Conservation (phyloP, 768 basidiomycete genomes). For the Pholiota conissans region DNA sequence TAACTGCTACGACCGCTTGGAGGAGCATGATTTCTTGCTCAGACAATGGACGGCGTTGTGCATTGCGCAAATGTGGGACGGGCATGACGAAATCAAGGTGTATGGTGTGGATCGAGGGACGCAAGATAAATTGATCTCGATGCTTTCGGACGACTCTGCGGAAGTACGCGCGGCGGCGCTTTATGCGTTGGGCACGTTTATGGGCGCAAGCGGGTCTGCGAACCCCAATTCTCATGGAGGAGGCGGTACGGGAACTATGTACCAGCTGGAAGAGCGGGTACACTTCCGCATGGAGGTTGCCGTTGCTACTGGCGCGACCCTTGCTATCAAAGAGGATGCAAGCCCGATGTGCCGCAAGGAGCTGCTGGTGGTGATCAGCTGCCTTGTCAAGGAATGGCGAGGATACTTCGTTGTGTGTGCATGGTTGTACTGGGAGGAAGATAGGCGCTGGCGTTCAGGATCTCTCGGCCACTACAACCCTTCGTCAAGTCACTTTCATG, state of each 20-base stretch:
- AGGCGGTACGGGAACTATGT: slow-evolving; percentile 81
- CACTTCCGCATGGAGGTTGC: slow-evolving; percentile 91
- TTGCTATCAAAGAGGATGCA: slow-evolving; percentile 91
- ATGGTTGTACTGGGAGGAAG: slow-evolving; percentile 96
- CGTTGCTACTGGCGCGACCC: slow-evolving; percentile 83
- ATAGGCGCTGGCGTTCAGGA: slow-evolving; percentile 60
- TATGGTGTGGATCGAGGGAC: slow-evolving; percentile 76
- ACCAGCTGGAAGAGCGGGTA: slow-evolving; percentile 72
- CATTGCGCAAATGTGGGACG: slow-evolving; percentile 94
- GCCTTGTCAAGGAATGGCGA: slow-evolving; percentile 93
- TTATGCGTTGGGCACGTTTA: slow-evolving; percentile 90
- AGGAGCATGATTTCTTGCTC: slow-evolving; percentile 89
- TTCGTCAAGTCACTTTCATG: slow-evolving; percentile 32
- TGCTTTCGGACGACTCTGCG: slow-evolving; percentile 84
- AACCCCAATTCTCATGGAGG: slow-evolving; percentile 70
- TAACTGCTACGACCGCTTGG: slow-evolving; percentile 79
- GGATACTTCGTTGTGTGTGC: slow-evolving; percentile 96
- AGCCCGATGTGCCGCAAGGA: slow-evolving; percentile 97
- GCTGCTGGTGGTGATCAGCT: slow-evolving; percentile 86
- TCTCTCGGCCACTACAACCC: slow-evolving; percentile 29
- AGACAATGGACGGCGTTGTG: slow-evolving; percentile 94
- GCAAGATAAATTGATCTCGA: slow-evolving; percentile 77
- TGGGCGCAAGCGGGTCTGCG: slow-evolving; percentile 85
- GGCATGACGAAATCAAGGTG: slow-evolving; percentile 86
- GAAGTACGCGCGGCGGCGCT: slow-evolving; percentile 92